phyloP scores from a whole-genome alignment of 2,329 filamentous ascomycete species.

The Amauroascus verrucosus region DNA sequence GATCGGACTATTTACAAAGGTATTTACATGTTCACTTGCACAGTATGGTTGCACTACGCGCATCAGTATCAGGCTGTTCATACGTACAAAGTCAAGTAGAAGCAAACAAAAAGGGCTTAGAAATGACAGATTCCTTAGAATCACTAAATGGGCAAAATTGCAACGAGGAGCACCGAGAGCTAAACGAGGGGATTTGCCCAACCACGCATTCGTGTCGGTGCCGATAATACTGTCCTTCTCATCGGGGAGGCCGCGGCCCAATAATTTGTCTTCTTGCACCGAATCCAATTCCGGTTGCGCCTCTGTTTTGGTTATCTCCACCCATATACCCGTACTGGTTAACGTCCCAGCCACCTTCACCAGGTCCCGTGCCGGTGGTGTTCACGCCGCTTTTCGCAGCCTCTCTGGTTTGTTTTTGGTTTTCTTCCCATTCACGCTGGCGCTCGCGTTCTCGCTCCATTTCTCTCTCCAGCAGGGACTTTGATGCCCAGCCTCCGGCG shows the following conservation, averaged over 20 bases:
- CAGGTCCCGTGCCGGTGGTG: constrained; percentile 40
- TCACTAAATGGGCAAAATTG: too few relatives aligned
- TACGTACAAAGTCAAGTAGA: not conserved
- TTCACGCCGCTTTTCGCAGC: constrained; percentile 37
- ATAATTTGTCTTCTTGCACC: constrained; percentile 52
- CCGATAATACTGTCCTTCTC: constrained; percentile 5
- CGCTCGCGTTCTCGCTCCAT: constrained; percentile 58
- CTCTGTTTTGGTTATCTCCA: constrained; percentile 51
- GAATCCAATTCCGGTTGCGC: constrained; percentile 42
- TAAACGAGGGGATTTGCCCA: too few relatives aligned
- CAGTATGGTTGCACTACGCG: not conserved
- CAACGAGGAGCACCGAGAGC: too few relatives aligned
- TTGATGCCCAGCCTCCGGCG: constrained; percentile 51
- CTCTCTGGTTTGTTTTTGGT: constrained; percentile 43
- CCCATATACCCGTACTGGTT: constrained; percentile 56
- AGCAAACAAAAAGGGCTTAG: not conserved
- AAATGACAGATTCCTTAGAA: too few relatives aligned
- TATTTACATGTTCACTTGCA: not conserved
- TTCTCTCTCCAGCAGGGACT: constrained; percentile 53
- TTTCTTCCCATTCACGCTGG: constrained; percentile 55
- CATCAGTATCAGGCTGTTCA: not conserved
- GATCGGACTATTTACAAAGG: not conserved
- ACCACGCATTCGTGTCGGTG: too few relatives aligned
- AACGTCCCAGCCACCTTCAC: constrained; percentile 48
- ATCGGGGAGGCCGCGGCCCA: constrained; percentile 46